A percentile compares a stretch with the other conserved stretches of the same genome.
Evolutionary conservation across 2,329 filamentous ascomycete species (phyloP).

Genomic region (Alternaria arbusti): DNA sequence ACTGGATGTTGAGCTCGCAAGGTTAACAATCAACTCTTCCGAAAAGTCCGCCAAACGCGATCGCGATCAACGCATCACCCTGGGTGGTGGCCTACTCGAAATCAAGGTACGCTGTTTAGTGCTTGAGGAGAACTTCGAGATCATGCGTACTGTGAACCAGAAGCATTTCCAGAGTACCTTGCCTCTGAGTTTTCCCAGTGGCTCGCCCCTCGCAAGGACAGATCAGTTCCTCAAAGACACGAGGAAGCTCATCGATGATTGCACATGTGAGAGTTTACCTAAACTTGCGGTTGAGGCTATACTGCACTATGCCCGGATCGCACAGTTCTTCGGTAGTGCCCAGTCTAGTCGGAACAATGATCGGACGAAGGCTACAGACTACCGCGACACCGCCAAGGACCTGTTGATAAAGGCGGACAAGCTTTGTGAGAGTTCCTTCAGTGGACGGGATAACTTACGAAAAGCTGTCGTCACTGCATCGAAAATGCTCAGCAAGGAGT

Average conservation of each 20-base stretch:
- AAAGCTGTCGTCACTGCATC: constrained; percentile 35
- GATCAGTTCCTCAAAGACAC: constrained; percentile 36
- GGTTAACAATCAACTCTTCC: constrained; percentile 21
- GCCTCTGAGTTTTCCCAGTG: constrained; percentile 18
- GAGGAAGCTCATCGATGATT: constrained; percentile 37
- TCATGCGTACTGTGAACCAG: constrained; percentile 12
- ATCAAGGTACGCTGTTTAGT: constrained; percentile 38
- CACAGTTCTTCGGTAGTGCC: constrained; percentile 30
- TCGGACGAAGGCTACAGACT: constrained; percentile 12
- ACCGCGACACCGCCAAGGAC: constrained; percentile 24
- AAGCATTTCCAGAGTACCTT: neutral
- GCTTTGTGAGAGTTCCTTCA: constrained; percentile 45
- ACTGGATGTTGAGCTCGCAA: constrained; percentile 24
- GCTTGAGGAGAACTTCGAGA: constrained; percentile 40
- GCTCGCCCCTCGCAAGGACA: constrained; percentile 7
- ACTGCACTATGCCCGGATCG: constrained; percentile 43
- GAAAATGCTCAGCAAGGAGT: constrained; percentile 40
- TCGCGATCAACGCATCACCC: constrained; percentile 39
- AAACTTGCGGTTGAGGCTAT: constrained; percentile 48
- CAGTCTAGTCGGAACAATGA: constrained; percentile 9
- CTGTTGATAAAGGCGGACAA: constrained; percentile 37
- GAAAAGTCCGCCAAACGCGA: constrained; percentile 21
- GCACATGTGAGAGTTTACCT: constrained; percentile 40
- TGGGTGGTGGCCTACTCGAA: constrained; percentile 34
- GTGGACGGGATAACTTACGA: constrained; percentile 30